Base-by-base conservation (phyloP, 164 flowering plant genomes). In the Magnolia sinica region DNA sequence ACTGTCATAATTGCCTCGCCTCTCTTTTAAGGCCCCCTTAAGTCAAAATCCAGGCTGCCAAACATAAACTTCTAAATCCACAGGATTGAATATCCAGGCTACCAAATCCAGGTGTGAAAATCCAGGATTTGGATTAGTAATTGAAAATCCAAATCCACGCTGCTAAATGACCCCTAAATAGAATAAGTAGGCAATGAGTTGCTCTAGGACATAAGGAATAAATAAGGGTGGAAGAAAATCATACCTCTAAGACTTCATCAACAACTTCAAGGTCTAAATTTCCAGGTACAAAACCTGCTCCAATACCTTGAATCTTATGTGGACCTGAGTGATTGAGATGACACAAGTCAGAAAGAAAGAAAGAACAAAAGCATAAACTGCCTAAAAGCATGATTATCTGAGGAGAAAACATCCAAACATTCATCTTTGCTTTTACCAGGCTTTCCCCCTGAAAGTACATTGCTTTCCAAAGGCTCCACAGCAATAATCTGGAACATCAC, bases 291-390 rank as follows among this genome's bases (percentile, higher is more conserved):
- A 96, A 96, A 80, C 99, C 98, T 79, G 98, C 98, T 81, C 97
- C 98, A 85, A 93, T 91, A 70, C 99, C 99, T 84, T 93, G 98
- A 88, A 96, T 96, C 85, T 96, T 91, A 88, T 96, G 99, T 49
- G 99, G 99, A 73, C 99, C 98, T 93, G 87, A 80, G 83, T 23
- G 79, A 80, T 73, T 18, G 16, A 73, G 19, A 64, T 19, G 59
- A 51, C 71, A 67, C 29, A 22, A n/a, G 23, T 27, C 14, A 64
- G 23, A 76, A 51, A 27, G 18, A 14, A 74, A 14, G 27, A 68
- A 68, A 68, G 23, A 23, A 19, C 20, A 55, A 20, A 51, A 14
- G 8, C 64, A 23, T 3, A 20, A 16, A 23, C 55, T 7, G 4
- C 55, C 59, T n/a, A 72, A 31, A 72, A 52, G 20, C 16, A 23